Evolutionary conservation across 805 yeast genomes (phyloP), one percentile per base, ranked within the genome.

Genomic region (Candida pseudoglaebosa): DNA sequence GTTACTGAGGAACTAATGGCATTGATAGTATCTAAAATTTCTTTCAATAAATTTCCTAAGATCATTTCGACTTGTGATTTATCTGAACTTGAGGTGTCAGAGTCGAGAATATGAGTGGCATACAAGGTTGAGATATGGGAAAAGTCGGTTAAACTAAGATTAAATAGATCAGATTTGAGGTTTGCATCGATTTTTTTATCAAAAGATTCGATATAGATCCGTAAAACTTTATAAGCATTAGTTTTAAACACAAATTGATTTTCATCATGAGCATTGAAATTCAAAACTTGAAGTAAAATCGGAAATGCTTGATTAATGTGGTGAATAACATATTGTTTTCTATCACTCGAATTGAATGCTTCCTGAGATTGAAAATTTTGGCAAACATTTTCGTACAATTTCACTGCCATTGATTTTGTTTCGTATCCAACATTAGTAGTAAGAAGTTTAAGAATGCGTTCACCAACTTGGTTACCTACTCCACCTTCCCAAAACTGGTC

Each of bases 401-500:
- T 65, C 4, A 78, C 59, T 2, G 53, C 42, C 14, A 38, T 38
- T 2, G 71, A 54, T 48, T 74, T 75, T 8, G 75, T 60, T 9
- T 65, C 71, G 1, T 64, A 36, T n/a, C 50, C 43, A 9, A 63
- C 39, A 7, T 55, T 45, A 0, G 56, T 41, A 17, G 51, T 37
- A 21, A 79, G 52, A 20, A 80, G 51, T 31, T 55, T 53, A 28
- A 70, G 59, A 38, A 84, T 70, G 28, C 78, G 75, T 22, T 67
- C 58, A 28, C 80, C 64, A 0, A 85, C 70, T 30, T 69, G 68
- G 14, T 56, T 45, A 2, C 90, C 91, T 30, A 82, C 71, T 2
- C 84, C 85, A 8, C 78, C 82, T 38, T 78, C 82, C 68, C 89
- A 85, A 55, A 90, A 91, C 58, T 86, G 91, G 24, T 82, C 88